phyloP scores from a whole-genome alignment of 192 early-diverging fungal genomes.

The Coemansia sp. region DNA sequence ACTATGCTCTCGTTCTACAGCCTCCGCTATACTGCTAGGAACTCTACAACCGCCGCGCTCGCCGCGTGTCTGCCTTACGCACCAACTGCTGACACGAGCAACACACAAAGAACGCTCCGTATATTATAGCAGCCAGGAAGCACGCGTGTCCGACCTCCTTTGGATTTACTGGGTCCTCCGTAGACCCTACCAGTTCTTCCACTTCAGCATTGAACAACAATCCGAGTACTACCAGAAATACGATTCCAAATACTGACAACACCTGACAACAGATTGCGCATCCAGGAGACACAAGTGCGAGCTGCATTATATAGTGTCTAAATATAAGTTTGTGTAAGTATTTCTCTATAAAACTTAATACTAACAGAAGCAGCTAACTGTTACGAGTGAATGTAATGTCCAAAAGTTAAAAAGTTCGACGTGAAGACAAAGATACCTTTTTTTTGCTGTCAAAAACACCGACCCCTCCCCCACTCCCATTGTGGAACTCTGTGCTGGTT shows the following conservation, averaged over 20 bases:
- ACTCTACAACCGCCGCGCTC: conserved; percentile 39
- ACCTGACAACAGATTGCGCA: conserved; percentile 55
- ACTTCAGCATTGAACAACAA: conserved; percentile 53
- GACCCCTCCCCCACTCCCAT: too few species aligned
- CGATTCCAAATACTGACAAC: conserved; percentile 51
- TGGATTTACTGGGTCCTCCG: conserved; percentile 52
- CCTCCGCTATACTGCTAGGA: not conserved
- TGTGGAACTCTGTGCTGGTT: too few species aligned
- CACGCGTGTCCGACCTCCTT: conserved; percentile 54
- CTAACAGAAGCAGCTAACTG: too few species aligned
- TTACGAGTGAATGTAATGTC: too few species aligned
- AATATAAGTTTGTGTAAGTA: not conserved
- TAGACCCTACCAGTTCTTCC: conserved; percentile 50
- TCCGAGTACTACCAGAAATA: conserved; percentile 50
- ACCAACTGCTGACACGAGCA: conserved; percentile 54
- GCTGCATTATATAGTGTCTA: conserved; percentile 34
- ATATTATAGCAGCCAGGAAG: conserved; percentile 51
- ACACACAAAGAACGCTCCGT: conserved; percentile 49
- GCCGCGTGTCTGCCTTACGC: conserved; percentile 35
- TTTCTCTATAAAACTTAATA: too few species aligned
- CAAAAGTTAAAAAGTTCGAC: not conserved
- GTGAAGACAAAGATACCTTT: too few species aligned
- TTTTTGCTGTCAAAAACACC: too few species aligned
- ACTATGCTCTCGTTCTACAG: too few species aligned
- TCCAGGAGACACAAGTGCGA: conserved; percentile 52